Evolutionary conservation across 2,329 filamentous ascomycete species (phyloP).

Genomic region (Harringtonia lauricola): DNA sequence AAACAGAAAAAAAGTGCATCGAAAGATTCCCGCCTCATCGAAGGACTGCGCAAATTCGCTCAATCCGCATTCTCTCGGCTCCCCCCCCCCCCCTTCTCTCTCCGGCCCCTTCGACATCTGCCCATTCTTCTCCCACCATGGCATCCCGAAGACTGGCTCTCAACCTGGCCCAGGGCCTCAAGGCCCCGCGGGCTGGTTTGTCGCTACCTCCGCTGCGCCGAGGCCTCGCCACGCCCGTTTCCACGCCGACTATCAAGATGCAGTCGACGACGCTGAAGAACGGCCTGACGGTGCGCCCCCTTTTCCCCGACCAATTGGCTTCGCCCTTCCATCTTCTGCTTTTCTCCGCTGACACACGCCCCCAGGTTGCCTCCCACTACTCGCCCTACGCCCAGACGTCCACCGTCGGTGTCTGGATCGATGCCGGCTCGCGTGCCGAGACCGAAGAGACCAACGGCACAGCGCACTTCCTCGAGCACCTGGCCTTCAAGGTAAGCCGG

Average conservation of each 20-base stretch:
- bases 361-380: conserved; percentile 91
- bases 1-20: conserved; percentile 15
- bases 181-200: conserved; percentile 66
- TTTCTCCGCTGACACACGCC: conserved; percentile 6
- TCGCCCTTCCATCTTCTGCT: conserved; percentile 19
- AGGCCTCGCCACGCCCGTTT: conserved; percentile 81
- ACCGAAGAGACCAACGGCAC: conserved; percentile 98
- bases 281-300: conserved; percentile 73
- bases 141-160: conserved; percentile 95
- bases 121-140: conserved; percentile 53
- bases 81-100: not conserved
- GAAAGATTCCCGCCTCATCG: conserved; percentile 18
- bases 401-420: conserved; percentile 98
- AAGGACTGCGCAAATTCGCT: conserved; percentile 27
- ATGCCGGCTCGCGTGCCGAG: conserved; percentile 95
- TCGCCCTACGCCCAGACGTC: conserved; percentile 97
- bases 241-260: conserved; percentile 56
- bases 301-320: conserved; percentile 16
- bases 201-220: conserved; percentile 69
- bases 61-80: conserved; percentile 28
- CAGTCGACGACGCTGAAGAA: conserved; percentile 95
- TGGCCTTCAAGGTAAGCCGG: conserved; percentile 85
- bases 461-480: conserved; percentile 98
- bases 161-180: conserved; percentile 86
- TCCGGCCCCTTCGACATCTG: conserved; percentile 20